Base-by-base conservation (phyloP, 208 protist species). In the Leptomonas pyrrhocoris region DNA sequence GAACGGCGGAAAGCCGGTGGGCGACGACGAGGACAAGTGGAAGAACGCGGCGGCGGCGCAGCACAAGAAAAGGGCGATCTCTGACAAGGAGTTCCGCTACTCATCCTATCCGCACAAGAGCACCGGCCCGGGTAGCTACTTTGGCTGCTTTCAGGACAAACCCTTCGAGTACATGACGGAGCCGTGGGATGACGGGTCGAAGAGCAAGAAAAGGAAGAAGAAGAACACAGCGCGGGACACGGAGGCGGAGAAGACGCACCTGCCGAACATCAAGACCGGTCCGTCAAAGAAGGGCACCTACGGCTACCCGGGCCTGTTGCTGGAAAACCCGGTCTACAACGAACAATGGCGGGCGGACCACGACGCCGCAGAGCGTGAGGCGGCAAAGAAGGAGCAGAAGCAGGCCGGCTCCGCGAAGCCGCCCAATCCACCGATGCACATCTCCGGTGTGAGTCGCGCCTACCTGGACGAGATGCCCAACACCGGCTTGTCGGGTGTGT, bases 261-360 rank as follows among this genome's bases (percentile, higher is more conserved):
- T 94, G 50, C 88, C 87, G 0, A 96, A 96, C 66, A 84, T 96
- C 68, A 93, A 90, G 57, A 94, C 91, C 11, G 81, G 79, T 38
- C 89, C 77, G 0, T 8, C 73, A 1, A 94, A 94, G 75, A 96
- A 93, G 78, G 91, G 91, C 38, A 94, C 89, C 13, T 96, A 93
- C 64, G 91, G 91, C 56, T 73, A 77, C 36, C 81, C 86, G 2
- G 91, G 91, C 16, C 57, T 83, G 50, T 73, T 93, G 25, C 79
- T 96, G 25, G 73, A 77, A 43, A 87, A 85, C 53, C 64, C 73
- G 23, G 54, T 68, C 21, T 93, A 94, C 78, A 85, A 92, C 75
- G 84, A 94, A 19, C 81, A 88, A 66, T 90, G 82, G 87, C 59
- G 80, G 23, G 62, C 73, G 18, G 71, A 81, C 51, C 62, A 69